Percentiles rank a stretch among this genome's conserved stretches.
Evolutionary conservation across 2,329 filamentous ascomycete genomes (phyloP).

Genomic region (Chaetomium strumarium): DNA sequence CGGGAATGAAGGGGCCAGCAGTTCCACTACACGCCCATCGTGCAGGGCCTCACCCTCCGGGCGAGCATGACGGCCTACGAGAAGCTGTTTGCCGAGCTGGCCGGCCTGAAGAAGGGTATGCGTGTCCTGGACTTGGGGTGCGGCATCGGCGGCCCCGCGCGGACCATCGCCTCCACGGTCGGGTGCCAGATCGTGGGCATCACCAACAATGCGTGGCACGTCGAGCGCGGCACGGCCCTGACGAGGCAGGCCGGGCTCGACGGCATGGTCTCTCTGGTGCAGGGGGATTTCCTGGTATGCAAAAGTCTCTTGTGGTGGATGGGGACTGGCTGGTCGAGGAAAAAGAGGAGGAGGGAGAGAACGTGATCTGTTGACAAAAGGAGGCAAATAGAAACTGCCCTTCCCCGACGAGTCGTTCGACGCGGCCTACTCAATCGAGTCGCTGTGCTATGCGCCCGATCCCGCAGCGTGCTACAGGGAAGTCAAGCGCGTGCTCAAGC

Average conservation of each 20-base stretch:
- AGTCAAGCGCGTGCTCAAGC: slow-evolving; percentile 70
- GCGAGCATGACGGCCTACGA: slow-evolving; percentile 72
- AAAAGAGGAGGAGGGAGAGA: too few relatives aligned
- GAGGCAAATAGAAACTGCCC: slow-evolving; percentile 67
- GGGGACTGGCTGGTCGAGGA: too few relatives aligned
- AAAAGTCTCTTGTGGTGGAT: too few relatives aligned
- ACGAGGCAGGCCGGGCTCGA: slow-evolving; percentile 60
- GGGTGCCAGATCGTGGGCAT: slow-evolving; percentile 63
- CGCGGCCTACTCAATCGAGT: slow-evolving; percentile 72
- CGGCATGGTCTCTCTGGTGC: slow-evolving; percentile 60
- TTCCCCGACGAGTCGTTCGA: slow-evolving; percentile 69
- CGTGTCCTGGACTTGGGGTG: slow-evolving; percentile 70
- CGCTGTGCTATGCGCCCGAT: slow-evolving; percentile 67
- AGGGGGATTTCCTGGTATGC: slow-evolving; percentile 69
- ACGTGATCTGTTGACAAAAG: too few relatives aligned
- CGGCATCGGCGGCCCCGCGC: slow-evolving; percentile 68
- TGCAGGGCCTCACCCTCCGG: slow-evolving; percentile 61
- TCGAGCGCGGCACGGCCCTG: slow-evolving; percentile 63
- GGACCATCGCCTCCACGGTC: slow-evolving; percentile 68
- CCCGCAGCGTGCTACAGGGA: slow-evolving; percentile 68
- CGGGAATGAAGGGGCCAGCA: slow-evolving; percentile 54
- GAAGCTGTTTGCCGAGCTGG: slow-evolving; percentile 69
- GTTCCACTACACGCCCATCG: slow-evolving; percentile 76
- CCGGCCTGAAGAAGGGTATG: slow-evolving; percentile 60
- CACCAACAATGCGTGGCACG: slow-evolving; percentile 81